Percentiles rank a stretch among this genome's conserved stretches.
Evolutionary conservation across 179 eudicot species (phyloP).

Genomic region (Spinacia oleracea): DNA sequence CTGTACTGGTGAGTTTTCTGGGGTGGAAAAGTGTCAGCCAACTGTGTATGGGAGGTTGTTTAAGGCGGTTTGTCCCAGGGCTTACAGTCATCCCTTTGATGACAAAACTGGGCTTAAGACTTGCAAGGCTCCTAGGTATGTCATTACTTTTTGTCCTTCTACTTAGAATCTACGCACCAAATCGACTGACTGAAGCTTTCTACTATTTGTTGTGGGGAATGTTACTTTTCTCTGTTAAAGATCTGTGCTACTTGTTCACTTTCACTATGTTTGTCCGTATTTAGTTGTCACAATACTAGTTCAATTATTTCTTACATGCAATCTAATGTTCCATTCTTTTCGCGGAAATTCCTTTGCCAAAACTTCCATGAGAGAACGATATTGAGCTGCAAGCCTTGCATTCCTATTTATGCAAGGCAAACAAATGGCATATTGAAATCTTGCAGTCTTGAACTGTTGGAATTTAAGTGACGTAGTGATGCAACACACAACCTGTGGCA

Average conservation of each 20-base stretch:
- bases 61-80: slow-evolving; percentile 76
- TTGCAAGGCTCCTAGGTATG: slow-evolving; percentile 76
- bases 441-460: too few species aligned
- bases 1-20: slow-evolving; percentile 68
- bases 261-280: background rate
- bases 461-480: too few species aligned
- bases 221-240: background rate
- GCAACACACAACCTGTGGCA: too few species aligned
- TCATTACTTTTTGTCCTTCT: slow-evolving; percentile 84
- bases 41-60: slow-evolving; percentile 61
- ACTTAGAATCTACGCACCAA: slow-evolving; percentile 16
- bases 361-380: too few species aligned
- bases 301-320: too few species aligned
- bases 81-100: slow-evolving; percentile 91
- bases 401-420: too few species aligned
- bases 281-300: background rate
- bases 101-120: slow-evolving; percentile 75
- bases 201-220: background rate
- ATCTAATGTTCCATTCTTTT: too few species aligned
- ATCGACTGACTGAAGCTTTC: background rate
- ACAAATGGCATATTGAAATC: too few species aligned
- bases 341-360: too few species aligned
- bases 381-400: too few species aligned
- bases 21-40: slow-evolving; percentile 58
- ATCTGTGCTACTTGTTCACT: background rate